A percentile compares a stretch with the other conserved stretches of the same genome.
phyloP scores from a whole-genome alignment of 2,329 filamentous ascomycete genomes.

The Cryphonectria nitschkei region DNA sequence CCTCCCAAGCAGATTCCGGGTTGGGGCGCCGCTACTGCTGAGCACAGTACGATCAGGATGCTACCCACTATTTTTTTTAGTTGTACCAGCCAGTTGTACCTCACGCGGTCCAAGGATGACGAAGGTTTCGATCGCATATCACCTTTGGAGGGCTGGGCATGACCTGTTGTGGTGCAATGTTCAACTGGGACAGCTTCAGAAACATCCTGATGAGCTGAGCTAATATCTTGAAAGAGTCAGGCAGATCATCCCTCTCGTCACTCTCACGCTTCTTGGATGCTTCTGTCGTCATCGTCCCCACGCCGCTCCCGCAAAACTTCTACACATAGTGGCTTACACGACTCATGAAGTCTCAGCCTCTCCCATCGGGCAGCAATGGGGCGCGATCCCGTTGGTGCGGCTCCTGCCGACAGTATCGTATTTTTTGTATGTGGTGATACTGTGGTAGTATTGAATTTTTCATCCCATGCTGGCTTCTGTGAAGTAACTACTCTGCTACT shows the following conservation, averaged over 20 bases:
- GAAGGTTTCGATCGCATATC: not conserved
- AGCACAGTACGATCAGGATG: not conserved
- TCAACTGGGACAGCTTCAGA: not conserved
- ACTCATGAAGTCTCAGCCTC: conserved; percentile 9
- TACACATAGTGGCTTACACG: not conserved
- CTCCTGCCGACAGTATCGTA: conserved; percentile 8
- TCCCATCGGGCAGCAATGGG: not conserved
- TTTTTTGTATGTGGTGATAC: not conserved
- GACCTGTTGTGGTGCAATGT: not conserved
- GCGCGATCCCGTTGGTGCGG: conserved; percentile 5
- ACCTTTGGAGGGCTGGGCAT: too few species aligned
- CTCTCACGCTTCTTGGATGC: not conserved
- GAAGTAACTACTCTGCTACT: not conserved
- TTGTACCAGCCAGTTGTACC: not conserved
- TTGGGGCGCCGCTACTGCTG: not conserved
- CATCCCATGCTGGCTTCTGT: not conserved
- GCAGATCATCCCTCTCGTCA: not conserved
- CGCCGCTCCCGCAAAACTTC: not conserved
- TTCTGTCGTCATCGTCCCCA: conserved; percentile 17
- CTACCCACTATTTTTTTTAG: not conserved
- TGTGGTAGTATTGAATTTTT: conserved; percentile 7
- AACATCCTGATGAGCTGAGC: conserved; percentile 1
- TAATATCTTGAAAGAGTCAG: not conserved
- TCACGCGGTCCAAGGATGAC: not conserved
- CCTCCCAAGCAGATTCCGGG: conserved; percentile 3